These are phyloP conservation scores for Rhynchosporium secalis DNA, from an alignment of 2,329 filamentous ascomycete species.

Conservation along the genomic window DNA sequence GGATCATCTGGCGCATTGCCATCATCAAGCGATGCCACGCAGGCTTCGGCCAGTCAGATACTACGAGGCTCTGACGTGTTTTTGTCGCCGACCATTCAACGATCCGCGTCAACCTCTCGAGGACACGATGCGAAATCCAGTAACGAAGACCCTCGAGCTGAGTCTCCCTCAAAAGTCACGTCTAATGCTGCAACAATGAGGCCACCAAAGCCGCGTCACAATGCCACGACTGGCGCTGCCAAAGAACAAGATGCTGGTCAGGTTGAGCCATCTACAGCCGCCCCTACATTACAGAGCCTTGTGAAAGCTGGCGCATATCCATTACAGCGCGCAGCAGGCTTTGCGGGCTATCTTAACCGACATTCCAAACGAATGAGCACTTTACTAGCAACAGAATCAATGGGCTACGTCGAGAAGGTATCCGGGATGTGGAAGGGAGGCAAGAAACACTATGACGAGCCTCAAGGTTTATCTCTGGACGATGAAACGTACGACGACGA, in stretches of 20 bases:
- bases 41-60: constrained; percentile 86
- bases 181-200: constrained; percentile 17
- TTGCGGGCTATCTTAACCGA: constrained; percentile 80
- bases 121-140: constrained; percentile 24
- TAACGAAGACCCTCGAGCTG: constrained; percentile 24
- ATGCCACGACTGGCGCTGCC: constrained; percentile 33
- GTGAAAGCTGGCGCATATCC: constrained; percentile 70
- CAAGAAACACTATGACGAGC: constrained; percentile 80
- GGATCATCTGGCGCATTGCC: constrained; percentile 70
- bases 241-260: constrained; percentile 27
- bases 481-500: constrained; percentile 55
- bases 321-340: constrained; percentile 76
- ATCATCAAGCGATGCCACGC: constrained; percentile 70
- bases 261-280: constrained; percentile 43
- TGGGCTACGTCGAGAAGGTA: constrained; percentile 95
- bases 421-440: constrained; percentile 96
- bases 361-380: constrained; percentile 80
- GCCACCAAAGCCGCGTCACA: constrained; percentile 23
- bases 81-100: constrained; percentile 69
- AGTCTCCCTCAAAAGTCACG: constrained; percentile 29
- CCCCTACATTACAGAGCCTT: constrained; percentile 57
- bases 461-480: constrained; percentile 51
- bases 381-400: constrained; percentile 83
- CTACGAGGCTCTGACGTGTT: constrained; percentile 86
- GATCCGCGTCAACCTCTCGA: constrained; percentile 42